Conservation (phyloP, 2,329 filamentous ascomycete genomes). For the Lasiodiplodia theobromae region DNA sequence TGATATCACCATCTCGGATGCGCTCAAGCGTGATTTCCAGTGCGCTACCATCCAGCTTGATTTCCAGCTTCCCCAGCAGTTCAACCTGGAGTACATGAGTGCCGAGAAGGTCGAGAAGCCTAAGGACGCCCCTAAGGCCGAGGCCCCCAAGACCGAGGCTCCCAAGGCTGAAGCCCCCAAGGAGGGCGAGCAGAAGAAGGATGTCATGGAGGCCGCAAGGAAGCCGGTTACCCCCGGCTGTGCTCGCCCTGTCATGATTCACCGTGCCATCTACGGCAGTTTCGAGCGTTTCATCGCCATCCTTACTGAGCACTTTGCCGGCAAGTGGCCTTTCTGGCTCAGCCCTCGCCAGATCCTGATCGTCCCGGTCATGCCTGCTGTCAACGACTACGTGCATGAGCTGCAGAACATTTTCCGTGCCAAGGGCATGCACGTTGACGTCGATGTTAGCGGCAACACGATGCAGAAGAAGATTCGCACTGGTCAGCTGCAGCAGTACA, state of each 20-base stretch:
- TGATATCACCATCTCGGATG: conserved; percentile 92
- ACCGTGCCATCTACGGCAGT: conserved; percentile 79
- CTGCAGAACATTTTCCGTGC: conserved; percentile 72
- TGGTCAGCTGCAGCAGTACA: conserved; percentile 81
- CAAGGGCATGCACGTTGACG: conserved; percentile 73
- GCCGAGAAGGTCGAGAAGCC: conserved; percentile 69
- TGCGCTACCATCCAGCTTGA: conserved; percentile 95
- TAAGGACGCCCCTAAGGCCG: conserved; percentile 36
- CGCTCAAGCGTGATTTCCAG: conserved; percentile 82
- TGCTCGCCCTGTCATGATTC: conserved; percentile 84
- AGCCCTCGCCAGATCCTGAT: conserved; percentile 83
- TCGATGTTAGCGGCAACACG: conserved; percentile 77
- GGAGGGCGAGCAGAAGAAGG: conserved; percentile 40
- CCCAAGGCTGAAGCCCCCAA: conserved; percentile 24
- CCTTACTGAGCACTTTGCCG: conserved; percentile 82
- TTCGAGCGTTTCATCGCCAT: conserved; percentile 76
- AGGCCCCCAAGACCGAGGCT: conserved; percentile 3
- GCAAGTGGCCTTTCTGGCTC: conserved; percentile 91
- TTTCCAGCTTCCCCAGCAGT: conserved; percentile 84
- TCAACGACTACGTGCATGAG: conserved; percentile 75
- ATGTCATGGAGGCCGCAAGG: conserved; percentile 44
- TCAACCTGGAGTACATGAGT: conserved; percentile 86
- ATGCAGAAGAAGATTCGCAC: conserved; percentile 90
- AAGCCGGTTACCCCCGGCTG: conserved; percentile 70
- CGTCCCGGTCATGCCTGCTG: conserved; percentile 76